Evolutionary conservation across 768 basidiomycete species (phyloP).

Genomic region (Mycena amicta): DNA sequence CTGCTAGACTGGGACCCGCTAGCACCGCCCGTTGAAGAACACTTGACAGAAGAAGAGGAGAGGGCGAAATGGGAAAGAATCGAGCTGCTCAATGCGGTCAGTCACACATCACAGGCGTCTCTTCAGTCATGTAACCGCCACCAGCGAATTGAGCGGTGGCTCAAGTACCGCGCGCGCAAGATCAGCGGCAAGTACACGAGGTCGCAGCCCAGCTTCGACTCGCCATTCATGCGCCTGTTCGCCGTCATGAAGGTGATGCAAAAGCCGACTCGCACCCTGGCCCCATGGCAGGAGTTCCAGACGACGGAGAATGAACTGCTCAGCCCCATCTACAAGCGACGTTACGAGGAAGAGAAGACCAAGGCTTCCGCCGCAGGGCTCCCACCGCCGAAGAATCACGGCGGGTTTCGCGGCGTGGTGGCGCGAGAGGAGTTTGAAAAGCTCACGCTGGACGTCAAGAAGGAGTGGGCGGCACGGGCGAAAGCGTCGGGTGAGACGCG

Average conservation of each 20-base stretch:
- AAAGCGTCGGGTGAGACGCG: background rate
- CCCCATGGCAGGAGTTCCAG: background rate
- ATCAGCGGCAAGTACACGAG: background rate
- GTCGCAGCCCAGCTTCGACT: background rate
- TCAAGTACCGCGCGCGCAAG: conserved; percentile 1
- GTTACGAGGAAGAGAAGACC: background rate
- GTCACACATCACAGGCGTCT: background rate
- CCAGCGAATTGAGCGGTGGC: conserved; percentile 1
- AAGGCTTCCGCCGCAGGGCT: background rate
- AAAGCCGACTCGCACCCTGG: background rate
- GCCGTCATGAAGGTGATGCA: background rate
- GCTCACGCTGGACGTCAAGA: background rate
- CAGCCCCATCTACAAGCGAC: background rate
- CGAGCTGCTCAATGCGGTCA: background rate
- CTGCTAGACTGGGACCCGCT: conserved; percentile 3
- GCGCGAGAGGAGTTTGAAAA: background rate
- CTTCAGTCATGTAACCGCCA: background rate
- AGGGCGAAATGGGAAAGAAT: background rate
- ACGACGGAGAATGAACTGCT: background rate
- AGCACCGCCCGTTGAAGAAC: background rate
- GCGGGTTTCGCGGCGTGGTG: background rate
- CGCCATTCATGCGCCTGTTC: background rate
- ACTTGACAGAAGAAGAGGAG: background rate
- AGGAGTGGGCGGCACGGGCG: background rate
- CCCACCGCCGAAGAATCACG: background rate